Evolutionary conservation across 441 rosid genomes (phyloP), one percentile per base, ranked within the genome.

Genomic region (Aleurites moluccanus): DNA sequence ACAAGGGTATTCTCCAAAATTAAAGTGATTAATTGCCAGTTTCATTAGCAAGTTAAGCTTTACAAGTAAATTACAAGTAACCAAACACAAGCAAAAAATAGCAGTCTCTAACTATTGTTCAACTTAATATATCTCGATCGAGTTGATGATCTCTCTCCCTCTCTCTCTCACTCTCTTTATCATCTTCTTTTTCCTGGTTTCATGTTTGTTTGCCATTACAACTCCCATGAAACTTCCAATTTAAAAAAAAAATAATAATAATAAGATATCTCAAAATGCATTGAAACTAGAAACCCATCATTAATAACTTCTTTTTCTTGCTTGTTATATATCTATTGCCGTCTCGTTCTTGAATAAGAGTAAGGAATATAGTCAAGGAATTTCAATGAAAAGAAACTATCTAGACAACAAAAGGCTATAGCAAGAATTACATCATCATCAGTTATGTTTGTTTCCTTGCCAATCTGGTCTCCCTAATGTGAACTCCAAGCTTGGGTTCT

Each of bases 381-480:
- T 27, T 25, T 62, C 28, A 74, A 60, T 74, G 10, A 28, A 70
- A 64, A 35, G 13, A 18, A 55, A 65, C 30, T n/a, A n/a, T n/a
- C n/a, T 49, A 28, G 27, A 50, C 27, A 71, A 45, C 1, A 55
- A 20, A n/a, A 25, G 47, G 2, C n/a, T 30, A 65, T 40, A n/a
- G 4, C 35, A 33, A 69, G 53, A 64, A 35, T 35, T n/a, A n/a
- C 40, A 38, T 27, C 49, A 60, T 45, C 25, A 66, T 80, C 60
- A 78, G 70, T 73, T 77, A 75, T 80, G 79, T 83, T 83, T 83
- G 65, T 82, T 81, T 59, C 82, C 82, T 18, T 83, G 96, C 93
- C 96, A 89, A 70, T 89, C 92, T 60, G 93, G 93, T 86, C 92
- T 85, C 59, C 96, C 96, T 79, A 91, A 82, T 47, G 96, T 89